Evolutionary conservation across 768 basidiomycete species (phyloP).

Genomic region (Amanita brunnescens): DNA sequence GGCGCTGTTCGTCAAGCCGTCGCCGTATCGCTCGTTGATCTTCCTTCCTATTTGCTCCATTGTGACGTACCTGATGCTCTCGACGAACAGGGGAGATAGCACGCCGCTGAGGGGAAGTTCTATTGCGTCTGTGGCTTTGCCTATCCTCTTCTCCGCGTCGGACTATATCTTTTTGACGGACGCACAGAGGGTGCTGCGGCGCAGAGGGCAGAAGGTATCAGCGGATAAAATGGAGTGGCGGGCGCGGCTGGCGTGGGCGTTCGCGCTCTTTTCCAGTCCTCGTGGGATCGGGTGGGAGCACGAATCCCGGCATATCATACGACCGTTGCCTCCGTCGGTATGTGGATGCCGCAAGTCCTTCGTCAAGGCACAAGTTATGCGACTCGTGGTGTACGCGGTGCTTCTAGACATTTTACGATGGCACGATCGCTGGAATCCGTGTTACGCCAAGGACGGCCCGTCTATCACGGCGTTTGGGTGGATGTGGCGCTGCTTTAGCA

Average conservation of each 20-base stretch:
- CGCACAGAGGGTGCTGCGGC: slow-evolving; percentile 8
- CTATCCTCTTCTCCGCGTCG: slow-evolving; percentile 7
- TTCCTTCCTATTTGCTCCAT: slow-evolving; percentile 7
- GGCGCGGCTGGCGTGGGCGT: slow-evolving; percentile 20
- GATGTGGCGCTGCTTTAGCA: slow-evolving; percentile 12
- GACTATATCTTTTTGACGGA: slow-evolving; percentile 11
- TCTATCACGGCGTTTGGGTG: slow-evolving; percentile 10
- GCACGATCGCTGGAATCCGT: slow-evolving; percentile 11
- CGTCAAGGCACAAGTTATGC: slow-evolving; percentile 1
- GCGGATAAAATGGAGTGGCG: neutral
- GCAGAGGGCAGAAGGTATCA: slow-evolving; percentile 1
- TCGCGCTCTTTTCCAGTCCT: slow-evolving; percentile 21
- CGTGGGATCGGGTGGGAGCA: slow-evolving; percentile 29
- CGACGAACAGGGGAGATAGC: slow-evolving; percentile 2
- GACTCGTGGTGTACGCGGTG: slow-evolving; percentile 1
- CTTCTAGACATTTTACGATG: slow-evolving; percentile 13
- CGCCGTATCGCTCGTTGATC: slow-evolving; percentile 6
- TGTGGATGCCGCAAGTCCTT: slow-evolving; percentile 15
- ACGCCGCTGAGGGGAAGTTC: slow-evolving; percentile 4
- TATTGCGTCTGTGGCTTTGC: slow-evolving; percentile 4
- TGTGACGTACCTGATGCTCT: slow-evolving; percentile 6
- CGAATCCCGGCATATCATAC: slow-evolving; percentile 17
- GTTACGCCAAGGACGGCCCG: slow-evolving; percentile 11
- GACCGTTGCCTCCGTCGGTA: slow-evolving; percentile 12
- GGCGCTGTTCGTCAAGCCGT: slow-evolving; percentile 8